A percentile compares a stretch with the other conserved stretches of the same genome.
Evolutionary conservation across 1,284 basidiomycete species (phyloP).

Genomic region (Trichosporon sp.): DNA sequence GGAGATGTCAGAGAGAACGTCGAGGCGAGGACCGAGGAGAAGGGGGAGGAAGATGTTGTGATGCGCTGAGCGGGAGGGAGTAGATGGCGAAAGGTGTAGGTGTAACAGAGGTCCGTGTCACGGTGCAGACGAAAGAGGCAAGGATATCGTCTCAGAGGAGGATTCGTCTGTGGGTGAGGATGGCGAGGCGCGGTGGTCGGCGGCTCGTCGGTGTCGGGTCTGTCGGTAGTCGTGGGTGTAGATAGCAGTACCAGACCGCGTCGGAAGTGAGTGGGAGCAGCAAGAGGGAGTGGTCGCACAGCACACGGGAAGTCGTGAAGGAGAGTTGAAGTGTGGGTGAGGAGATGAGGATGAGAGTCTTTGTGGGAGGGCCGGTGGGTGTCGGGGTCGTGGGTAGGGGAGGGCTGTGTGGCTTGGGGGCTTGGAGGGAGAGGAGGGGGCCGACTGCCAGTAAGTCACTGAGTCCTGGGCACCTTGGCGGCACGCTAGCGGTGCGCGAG

Average conservation of each 20-base stretch:
- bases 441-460: background rate
- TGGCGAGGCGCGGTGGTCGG: background rate
- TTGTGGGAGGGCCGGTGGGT: background rate
- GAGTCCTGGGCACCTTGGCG: no score
- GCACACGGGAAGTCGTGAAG: background rate
- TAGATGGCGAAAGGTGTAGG: background rate
- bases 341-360: background rate
- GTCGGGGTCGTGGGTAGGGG: background rate
- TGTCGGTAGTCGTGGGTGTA: background rate
- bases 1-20: background rate
- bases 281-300: background rate
- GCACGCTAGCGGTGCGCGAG: background rate
- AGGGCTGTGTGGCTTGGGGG: background rate
- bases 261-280: background rate
- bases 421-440: background rate
- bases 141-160: background rate
- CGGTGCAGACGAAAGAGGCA: background rate
- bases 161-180: background rate
- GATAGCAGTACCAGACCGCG: conserved; percentile 5
- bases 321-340: background rate
- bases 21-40: background rate
- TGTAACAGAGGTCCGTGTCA: background rate
- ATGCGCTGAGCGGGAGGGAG: background rate
- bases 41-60: background rate
- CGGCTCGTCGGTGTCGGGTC: background rate